Evolutionary conservation across 2,329 filamentous ascomycete genomes (phyloP).

Genomic region (Diplodia seriata): DNA sequence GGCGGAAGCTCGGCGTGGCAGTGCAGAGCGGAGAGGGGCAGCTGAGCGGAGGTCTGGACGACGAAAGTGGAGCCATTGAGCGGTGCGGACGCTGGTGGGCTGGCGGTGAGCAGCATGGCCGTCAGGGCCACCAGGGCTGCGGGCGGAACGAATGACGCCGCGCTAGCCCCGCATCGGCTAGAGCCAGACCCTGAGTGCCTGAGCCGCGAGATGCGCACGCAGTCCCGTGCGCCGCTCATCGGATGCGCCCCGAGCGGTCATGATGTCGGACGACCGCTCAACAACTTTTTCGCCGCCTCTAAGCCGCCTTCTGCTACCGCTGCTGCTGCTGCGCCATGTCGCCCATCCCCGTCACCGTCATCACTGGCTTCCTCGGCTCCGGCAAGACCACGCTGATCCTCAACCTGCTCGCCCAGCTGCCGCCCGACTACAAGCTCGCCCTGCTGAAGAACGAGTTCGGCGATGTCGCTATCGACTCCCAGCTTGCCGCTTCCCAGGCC

Average conservation of each 20-base stretch:
- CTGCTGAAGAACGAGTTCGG: conserved; percentile 99
- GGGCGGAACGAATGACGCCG: neutral
- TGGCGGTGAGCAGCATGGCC: conserved; percentile 17
- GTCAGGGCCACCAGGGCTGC: conserved; percentile 10
- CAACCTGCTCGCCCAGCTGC: conserved; percentile 89
- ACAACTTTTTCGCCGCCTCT: conserved; percentile 23
- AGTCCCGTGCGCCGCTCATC: conserved; percentile 11
- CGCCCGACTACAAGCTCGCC: conserved; percentile 85
- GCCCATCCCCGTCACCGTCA: conserved; percentile 87
- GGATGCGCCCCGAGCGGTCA: neutral
- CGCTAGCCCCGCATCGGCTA: neutral
- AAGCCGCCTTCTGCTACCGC: neutral
- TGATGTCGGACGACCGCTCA: conserved; percentile 13
- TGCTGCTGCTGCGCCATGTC: conserved; percentile 20
- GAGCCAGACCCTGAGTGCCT: conserved; percentile 6
- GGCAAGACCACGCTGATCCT: conserved; percentile 97
- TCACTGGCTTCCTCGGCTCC: conserved; percentile 94
- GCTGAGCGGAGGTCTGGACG: conserved; percentile 10
- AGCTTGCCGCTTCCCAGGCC: conserved; percentile 80
- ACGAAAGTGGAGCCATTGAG: conserved; percentile 17
- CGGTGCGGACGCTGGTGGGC: conserved; percentile 5
- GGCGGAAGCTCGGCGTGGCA: conserved; percentile 27
- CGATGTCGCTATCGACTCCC: conserved; percentile 90
- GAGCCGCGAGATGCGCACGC: conserved; percentile 20
- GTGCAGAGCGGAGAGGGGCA: conserved; percentile 27